These are phyloP conservation scores for Echites panduratus DNA, from an alignment of 257 asterid genomes.

Conservation along the genomic window DNA sequence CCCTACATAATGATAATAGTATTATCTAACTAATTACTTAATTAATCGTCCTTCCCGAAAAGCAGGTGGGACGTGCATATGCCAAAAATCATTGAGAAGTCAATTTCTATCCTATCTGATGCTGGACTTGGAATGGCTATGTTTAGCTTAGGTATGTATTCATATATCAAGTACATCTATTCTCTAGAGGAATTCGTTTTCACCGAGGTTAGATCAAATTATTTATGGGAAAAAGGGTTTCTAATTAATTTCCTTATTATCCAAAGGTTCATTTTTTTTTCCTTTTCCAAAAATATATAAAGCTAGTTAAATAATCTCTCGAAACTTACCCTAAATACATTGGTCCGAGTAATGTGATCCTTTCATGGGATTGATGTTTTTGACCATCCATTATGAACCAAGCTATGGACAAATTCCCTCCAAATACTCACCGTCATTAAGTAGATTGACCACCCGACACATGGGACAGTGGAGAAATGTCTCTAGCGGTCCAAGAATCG, in stretches of 20 bases:
- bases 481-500: constrained; percentile 24
- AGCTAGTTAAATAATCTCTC: too few species aligned
- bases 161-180: too few species aligned
- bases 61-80: constrained; percentile 85
- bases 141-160: constrained; percentile 78
- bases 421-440: constrained; percentile 10
- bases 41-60: not conserved
- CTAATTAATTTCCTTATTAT: too few species aligned
- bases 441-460: constrained; percentile 25
- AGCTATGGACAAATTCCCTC: constrained; percentile 8
- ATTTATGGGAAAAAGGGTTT: too few species aligned
- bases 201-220: too few species aligned
- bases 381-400: constrained; percentile 28
- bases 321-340: not conserved
- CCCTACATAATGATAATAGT: not conserved
- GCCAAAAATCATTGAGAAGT: constrained; percentile 61
- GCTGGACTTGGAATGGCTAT: constrained; percentile 99
- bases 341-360: not conserved
- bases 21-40: not conserved
- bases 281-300: too few species aligned
- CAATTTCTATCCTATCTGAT: constrained; percentile 76
- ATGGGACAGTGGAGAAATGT: constrained; percentile 32
- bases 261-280: too few species aligned
- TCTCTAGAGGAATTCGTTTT: too few species aligned
- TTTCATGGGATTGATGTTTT: not conserved